A percentile compares a stretch with the other conserved stretches of the same genome.
phyloP scores from a whole-genome alignment of 106 monocot species.

The Apostasia ramifera region DNA sequence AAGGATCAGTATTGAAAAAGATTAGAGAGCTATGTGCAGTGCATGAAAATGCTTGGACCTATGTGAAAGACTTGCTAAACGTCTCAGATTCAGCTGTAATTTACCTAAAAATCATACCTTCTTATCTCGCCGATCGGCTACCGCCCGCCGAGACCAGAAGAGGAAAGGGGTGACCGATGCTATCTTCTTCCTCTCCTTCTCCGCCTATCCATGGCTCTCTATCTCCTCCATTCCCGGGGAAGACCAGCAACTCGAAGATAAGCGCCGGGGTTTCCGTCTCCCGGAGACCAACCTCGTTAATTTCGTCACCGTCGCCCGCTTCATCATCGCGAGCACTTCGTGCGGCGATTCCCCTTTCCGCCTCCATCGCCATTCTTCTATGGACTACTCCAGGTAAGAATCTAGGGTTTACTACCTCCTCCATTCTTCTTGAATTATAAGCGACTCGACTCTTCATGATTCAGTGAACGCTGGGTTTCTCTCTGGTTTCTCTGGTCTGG shows the following conservation, averaged over 20 bases:
- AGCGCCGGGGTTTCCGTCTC: not conserved
- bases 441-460: not conserved
- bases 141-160: not conserved
- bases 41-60: too few species aligned
- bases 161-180: slow-evolving; percentile 12
- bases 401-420: not conserved
- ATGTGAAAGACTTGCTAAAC: too few species aligned
- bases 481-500: slow-evolving; percentile 29
- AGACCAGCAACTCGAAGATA: slow-evolving; percentile 1
- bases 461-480: slow-evolving; percentile 34
- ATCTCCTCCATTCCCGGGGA: slow-evolving; percentile 5
- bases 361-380: slow-evolving; percentile 46
- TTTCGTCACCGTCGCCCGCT: not conserved
- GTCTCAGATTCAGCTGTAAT: too few species aligned
- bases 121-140: too few species aligned
- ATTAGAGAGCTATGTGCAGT: too few species aligned
- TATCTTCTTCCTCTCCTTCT: slow-evolving; percentile 26
- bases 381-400: slow-evolving; percentile 51
- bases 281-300: not conserved
- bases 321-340: slow-evolving; percentile 8
- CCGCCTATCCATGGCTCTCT: slow-evolving; percentile 7
- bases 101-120: too few species aligned
- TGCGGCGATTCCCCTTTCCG: slow-evolving; percentile 25
- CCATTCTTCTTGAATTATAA: not conserved
- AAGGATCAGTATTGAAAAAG: too few species aligned